phyloP scores from a whole-genome alignment of 176 grass and related monocot genomes.

The Echinochloa phyllopogon region DNA sequence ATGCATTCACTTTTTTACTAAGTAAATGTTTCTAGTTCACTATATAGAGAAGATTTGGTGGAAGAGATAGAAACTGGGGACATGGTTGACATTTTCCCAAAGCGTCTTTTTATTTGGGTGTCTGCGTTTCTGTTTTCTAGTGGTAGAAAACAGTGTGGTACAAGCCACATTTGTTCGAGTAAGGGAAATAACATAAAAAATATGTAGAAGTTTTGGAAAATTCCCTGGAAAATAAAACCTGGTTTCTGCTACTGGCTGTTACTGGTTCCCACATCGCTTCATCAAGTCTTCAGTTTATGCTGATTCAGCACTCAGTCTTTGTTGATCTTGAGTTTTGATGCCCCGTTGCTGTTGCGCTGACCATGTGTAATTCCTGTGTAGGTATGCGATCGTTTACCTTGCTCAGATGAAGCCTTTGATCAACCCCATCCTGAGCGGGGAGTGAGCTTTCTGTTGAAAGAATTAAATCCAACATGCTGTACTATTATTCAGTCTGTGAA shows the following conservation, averaged over 20 bases:
- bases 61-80: neutral
- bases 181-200: neutral
- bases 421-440: constrained; percentile 88
- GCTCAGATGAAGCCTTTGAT: constrained; percentile 95
- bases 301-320: neutral
- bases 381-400: constrained; percentile 98
- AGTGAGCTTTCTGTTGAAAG: constrained; percentile 49
- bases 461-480: constrained; percentile 32
- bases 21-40: neutral
- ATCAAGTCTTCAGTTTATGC: neutral
- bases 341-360: neutral
- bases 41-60: neutral
- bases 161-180: neutral
- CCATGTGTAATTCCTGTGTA: constrained; percentile 9
- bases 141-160: neutral
- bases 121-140: neutral
- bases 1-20: neutral
- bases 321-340: neutral
- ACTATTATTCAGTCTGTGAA: constrained; percentile 42
- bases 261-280: neutral
- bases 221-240: neutral
- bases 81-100: neutral
- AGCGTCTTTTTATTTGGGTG: neutral
- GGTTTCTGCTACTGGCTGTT: neutral
- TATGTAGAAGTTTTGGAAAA: too few species aligned